A percentile compares a stretch with the other conserved stretches of the same genome.
These are phyloP conservation scores for Tephrocybe sp. DNA, from an alignment of 768 basidiomycete species.

Conservation along the genomic window DNA sequence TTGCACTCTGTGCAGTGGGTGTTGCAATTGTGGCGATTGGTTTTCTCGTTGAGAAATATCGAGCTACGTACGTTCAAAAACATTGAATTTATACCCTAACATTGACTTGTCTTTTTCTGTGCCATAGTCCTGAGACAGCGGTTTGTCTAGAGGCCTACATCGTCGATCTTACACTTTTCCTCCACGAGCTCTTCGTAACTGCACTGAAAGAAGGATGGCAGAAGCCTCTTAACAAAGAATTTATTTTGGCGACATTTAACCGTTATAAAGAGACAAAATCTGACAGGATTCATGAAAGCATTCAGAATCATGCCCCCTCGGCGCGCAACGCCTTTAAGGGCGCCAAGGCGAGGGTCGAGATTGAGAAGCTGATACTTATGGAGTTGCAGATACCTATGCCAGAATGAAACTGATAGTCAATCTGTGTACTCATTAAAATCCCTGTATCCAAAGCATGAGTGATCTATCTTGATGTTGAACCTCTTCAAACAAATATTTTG, in stretches of 20 bases:
- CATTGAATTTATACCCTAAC: background rate
- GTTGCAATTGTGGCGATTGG: background rate
- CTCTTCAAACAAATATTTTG: no score
- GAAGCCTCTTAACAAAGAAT: background rate
- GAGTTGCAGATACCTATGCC: no score
- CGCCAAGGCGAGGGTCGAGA: background rate
- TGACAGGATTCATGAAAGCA: background rate
- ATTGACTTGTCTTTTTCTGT: background rate
- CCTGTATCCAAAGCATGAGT: no score
- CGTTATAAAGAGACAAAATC: background rate
- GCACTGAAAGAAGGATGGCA: background rate
- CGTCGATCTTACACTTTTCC: slow-evolving; percentile 16
- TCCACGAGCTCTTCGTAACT: slow-evolving; percentile 14
- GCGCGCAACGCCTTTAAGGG: background rate
- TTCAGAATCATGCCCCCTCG: background rate
- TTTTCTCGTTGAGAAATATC: background rate
- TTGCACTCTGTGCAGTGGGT: slow-evolving; percentile 1
- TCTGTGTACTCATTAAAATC: no score
- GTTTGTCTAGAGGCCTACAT: slow-evolving; percentile 18
- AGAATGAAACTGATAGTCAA: no score
- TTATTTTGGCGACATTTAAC: background rate
- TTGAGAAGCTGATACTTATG: background rate
- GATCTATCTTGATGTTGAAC: no score
- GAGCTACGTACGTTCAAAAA: background rate
- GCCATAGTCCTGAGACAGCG: slow-evolving; percentile 1